Conservation (phyloP, 371 early-diverging fungal genomes). For the Mucor ambiguus region DNA sequence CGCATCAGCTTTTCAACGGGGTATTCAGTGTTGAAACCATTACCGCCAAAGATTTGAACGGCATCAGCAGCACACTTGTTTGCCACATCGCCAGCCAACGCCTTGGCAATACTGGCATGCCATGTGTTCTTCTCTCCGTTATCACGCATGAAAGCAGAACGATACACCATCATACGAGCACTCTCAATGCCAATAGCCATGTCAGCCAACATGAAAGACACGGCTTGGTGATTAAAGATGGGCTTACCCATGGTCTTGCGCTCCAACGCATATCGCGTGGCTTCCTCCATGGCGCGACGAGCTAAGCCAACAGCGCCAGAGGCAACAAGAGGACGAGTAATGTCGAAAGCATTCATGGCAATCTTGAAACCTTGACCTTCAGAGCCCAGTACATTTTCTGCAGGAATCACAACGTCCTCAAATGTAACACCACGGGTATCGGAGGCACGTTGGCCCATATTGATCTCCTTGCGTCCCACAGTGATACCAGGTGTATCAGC, state of each 20-base stretch:
- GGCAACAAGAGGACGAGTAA: conserved; percentile 92
- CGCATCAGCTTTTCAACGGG: conserved; percentile 92
- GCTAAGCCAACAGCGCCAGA: conserved; percentile 93
- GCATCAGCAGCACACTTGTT: conserved; percentile 96
- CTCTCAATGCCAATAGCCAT: conserved; percentile 93
- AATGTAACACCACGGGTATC: conserved; percentile 96
- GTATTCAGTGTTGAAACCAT: conserved; percentile 89
- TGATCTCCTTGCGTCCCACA: conserved; percentile 94
- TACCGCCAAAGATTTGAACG: conserved; percentile 97
- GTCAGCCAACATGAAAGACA: conserved; percentile 96
- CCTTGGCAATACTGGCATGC: conserved; percentile 94
- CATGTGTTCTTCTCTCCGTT: conserved; percentile 88
- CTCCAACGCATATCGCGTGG: conserved; percentile 86
- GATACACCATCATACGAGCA: conserved; percentile 85
- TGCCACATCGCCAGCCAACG: conserved; percentile 92
- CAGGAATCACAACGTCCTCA: conserved; percentile 93
- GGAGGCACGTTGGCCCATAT: conserved; percentile 95
- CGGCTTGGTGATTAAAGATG: conserved; percentile 91
- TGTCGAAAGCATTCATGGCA: conserved; percentile 98
- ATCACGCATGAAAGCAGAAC: conserved; percentile 86
- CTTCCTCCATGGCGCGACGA: conserved; percentile 94
- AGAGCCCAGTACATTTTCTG: conserved; percentile 78
- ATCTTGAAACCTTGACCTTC: conserved; percentile 93
- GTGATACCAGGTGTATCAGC: conserved; percentile 88
- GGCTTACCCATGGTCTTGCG: conserved; percentile 96